Conservation (phyloP, 2,329 filamentous ascomycete genomes). For the Fusarium illudens region DNA sequence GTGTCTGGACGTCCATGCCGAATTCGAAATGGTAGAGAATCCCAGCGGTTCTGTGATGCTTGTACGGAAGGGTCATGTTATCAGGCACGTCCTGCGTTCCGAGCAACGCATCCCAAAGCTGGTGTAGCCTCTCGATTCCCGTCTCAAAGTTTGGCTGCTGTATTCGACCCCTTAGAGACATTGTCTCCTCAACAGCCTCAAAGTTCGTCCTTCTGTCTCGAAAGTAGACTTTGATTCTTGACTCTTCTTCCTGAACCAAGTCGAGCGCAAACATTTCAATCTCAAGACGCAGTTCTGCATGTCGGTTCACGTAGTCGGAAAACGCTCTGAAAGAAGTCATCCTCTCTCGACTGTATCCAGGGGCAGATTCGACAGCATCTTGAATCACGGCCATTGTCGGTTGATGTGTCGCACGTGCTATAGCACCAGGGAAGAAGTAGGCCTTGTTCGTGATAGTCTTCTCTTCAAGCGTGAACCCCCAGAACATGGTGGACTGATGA, state of each 20-base stretch:
- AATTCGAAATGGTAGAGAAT: slow-evolving; percentile 49
- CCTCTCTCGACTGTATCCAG: background rate
- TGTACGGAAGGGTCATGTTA: slow-evolving; percentile 24
- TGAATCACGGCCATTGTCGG: slow-evolving; percentile 3
- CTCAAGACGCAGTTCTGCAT: background rate
- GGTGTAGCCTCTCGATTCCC: slow-evolving; percentile 25
- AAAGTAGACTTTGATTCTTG: slow-evolving; percentile 51
- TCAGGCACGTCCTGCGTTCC: background rate
- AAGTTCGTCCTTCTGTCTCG: slow-evolving; percentile 44
- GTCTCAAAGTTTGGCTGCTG: background rate
- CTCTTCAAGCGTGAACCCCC: slow-evolving; percentile 8
- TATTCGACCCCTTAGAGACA: slow-evolving; percentile 37
- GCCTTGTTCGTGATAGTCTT: background rate
- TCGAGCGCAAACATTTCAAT: slow-evolving; percentile 48
- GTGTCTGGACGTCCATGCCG: slow-evolving; percentile 14
- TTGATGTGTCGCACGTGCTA: background rate
- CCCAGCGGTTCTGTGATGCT: slow-evolving; percentile 44
- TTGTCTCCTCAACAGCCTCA: slow-evolving; percentile 37
- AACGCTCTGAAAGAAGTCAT: slow-evolving; percentile 2
- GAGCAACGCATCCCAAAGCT: slow-evolving; percentile 34
- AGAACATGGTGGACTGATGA: slow-evolving; percentile 14
- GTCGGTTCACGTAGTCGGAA: background rate
- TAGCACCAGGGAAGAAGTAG: slow-evolving; percentile 20
- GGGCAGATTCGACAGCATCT: slow-evolving; percentile 29
- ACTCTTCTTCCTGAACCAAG: slow-evolving; percentile 36